Evolutionary conservation across 257 asterid species (phyloP).

Genomic region (Solanum sparsipilum): DNA sequence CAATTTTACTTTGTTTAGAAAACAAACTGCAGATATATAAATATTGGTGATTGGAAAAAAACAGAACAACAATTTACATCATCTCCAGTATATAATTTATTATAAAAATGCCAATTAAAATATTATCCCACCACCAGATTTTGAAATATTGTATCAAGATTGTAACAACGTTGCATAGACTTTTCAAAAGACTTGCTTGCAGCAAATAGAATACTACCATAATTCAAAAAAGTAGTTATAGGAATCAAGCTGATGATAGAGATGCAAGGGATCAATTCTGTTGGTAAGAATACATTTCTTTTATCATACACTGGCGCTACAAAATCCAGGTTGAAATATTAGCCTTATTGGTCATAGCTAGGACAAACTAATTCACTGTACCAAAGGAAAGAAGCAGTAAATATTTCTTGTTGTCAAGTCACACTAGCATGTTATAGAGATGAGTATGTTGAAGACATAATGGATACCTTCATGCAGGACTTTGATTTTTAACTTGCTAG

Average conservation of each 20-base stretch:
- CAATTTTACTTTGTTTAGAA: conserved; percentile 4
- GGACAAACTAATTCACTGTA: background rate
- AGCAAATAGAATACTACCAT: background rate
- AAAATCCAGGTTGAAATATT: background rate
- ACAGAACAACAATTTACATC: background rate
- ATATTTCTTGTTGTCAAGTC: background rate
- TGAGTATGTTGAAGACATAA: background rate
- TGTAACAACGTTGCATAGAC: background rate
- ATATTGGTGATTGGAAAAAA: background rate
- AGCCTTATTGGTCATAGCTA: background rate
- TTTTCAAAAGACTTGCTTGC: background rate
- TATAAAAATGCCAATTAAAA: background rate
- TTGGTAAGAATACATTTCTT: background rate
- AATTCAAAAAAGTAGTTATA: background rate
- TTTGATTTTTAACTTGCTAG: background rate
- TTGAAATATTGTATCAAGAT: background rate
- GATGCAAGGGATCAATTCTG: background rate
- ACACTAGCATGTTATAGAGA: background rate
- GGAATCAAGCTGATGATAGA: background rate
- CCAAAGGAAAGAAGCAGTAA: background rate
- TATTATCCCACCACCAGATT: background rate
- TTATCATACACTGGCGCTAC: background rate
- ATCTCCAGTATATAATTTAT: background rate
- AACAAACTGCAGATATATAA: background rate
- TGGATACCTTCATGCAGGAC: background rate